These are phyloP conservation scores for Monosporascus cannonballus DNA, from an alignment of 2,329 filamentous ascomycete genomes.

Conservation along the genomic window DNA sequence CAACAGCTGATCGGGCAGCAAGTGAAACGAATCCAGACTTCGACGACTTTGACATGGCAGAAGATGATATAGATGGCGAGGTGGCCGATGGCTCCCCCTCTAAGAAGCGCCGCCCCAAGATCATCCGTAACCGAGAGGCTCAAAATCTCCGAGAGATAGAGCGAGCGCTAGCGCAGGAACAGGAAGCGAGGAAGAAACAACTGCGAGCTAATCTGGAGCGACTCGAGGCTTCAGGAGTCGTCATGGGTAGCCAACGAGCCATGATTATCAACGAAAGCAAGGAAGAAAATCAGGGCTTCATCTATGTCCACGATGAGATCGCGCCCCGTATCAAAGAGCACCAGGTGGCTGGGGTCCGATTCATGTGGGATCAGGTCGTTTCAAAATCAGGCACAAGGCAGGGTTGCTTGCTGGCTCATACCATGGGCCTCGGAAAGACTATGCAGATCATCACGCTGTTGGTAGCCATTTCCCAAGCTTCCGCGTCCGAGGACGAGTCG, in stretches of 20 bases:
- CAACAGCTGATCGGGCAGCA: neutral
- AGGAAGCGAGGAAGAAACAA: constrained; percentile 45
- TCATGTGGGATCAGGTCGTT: constrained; percentile 83
- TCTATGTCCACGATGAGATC: constrained; percentile 61
- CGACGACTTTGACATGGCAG: constrained; percentile 2
- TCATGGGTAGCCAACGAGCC: constrained; percentile 33
- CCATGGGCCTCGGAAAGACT: constrained; percentile 89
- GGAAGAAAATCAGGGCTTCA: constrained; percentile 50
- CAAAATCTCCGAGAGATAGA: constrained; percentile 51
- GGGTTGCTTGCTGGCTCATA: constrained; percentile 79
- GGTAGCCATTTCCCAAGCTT: constrained; percentile 63
- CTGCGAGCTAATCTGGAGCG: constrained; percentile 33
- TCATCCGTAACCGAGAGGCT: constrained; percentile 43
- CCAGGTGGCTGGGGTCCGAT: constrained; percentile 75
- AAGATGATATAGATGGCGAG: constrained; percentile 14
- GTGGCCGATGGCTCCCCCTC: constrained; percentile 25
- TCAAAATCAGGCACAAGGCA: constrained; percentile 51
- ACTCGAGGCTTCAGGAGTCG: constrained; percentile 37
- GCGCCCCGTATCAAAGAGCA: constrained; percentile 66
- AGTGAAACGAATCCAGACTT: neutral
- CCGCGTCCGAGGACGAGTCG: constrained; percentile 48
- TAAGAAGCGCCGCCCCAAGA: constrained; percentile 30
- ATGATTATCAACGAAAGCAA: constrained; percentile 65
- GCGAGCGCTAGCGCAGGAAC: constrained; percentile 44
- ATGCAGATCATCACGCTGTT: constrained; percentile 88